phyloP scores from a whole-genome alignment of 805 yeast genomes.

The Wickerhamomyces alni region DNA sequence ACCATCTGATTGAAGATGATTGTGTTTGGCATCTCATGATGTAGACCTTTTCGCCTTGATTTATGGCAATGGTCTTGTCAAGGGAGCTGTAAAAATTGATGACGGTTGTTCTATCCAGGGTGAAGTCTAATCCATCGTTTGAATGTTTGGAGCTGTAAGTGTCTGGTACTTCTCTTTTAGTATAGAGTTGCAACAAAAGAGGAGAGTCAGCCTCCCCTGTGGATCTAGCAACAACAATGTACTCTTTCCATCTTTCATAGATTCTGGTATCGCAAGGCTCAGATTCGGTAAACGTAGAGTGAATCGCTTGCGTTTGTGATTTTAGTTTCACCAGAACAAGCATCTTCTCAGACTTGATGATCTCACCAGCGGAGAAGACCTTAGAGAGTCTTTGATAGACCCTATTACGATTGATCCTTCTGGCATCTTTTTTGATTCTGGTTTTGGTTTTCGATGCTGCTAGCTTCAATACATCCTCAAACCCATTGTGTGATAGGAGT shows the following conservation, averaged over 20 bases:
- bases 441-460: conserved; percentile 20
- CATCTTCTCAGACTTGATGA: conserved; percentile 62
- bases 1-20: conserved; percentile 56
- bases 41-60: conserved; percentile 34
- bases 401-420: conserved; percentile 11
- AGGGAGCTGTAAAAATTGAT: conserved; percentile 56
- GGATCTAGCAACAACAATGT: conserved; percentile 63
- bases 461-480: conserved; percentile 16
- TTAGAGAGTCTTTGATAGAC: conserved; percentile 24
- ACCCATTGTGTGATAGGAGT: not conserved
- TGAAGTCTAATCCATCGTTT: conserved; percentile 24
- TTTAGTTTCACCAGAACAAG: conserved; percentile 52
- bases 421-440: conserved; percentile 8
- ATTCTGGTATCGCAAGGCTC: conserved; percentile 51
- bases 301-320: conserved; percentile 15
- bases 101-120: conserved; percentile 23
- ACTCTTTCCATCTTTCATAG: conserved; percentile 75
- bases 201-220: conserved; percentile 49
- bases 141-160: conserved; percentile 9
- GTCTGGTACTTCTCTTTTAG: conserved; percentile 31
- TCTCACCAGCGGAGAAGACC: conserved; percentile 46
- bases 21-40: conserved; percentile 51
- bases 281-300: conserved; percentile 38
- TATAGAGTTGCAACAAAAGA: conserved; percentile 57
- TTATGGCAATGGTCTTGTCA: conserved; percentile 65